Evolutionary conservation across 2,329 filamentous ascomycete species (phyloP), one percentile per base, ranked within the genome.

Genomic region (Penicillium vulpinum): DNA sequence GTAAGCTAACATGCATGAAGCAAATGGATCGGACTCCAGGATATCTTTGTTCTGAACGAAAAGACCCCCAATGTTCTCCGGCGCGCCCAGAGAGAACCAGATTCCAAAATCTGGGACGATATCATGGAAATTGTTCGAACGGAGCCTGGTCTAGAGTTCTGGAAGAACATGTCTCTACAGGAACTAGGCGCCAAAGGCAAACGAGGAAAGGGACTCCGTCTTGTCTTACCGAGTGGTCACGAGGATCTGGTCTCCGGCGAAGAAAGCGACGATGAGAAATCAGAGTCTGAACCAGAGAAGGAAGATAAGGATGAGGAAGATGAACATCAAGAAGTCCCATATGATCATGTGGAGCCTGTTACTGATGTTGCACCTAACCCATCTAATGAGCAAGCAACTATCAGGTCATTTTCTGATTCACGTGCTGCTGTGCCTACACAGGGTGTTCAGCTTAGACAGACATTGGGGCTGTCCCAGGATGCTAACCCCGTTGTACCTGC

Each of bases 121-220:
- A 36, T 62, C 2, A 15, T 53, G 5, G 35, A n/a, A 10, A 58
- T 62, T 16, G 51, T 57, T 9, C 29, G 35, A 5, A 43, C 38
- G 15, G 21, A 47, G 5, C 59, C 57, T 4, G 46, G 16, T 5
- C 43, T 46, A 0, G 22, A 44, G 4, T 63, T 62, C 38, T 62
- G 61, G 61, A 31, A 58, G 35, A n/a, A 52, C 2, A 63, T 63
- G 61, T 11, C 54, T 6, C 33, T 58, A 2, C 43, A 54, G 15
- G 57, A 62, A 38, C 22, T 22, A 5, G 40, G 43, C 0, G 10
- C 39, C 3, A 63, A 63, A 13, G 61, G 61, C 1, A 62, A 58
- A 18, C 48, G 54, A 10, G 49, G 51, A 11, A 49, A 53, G 15
- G 35, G 47, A 2, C 16, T 57, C 13, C 38, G 41, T 2, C 16